A percentile compares a stretch with the other conserved stretches of the same genome.
phyloP scores from a whole-genome alignment of 2,329 filamentous ascomycete genomes.

The Helicocarpus griseus region DNA sequence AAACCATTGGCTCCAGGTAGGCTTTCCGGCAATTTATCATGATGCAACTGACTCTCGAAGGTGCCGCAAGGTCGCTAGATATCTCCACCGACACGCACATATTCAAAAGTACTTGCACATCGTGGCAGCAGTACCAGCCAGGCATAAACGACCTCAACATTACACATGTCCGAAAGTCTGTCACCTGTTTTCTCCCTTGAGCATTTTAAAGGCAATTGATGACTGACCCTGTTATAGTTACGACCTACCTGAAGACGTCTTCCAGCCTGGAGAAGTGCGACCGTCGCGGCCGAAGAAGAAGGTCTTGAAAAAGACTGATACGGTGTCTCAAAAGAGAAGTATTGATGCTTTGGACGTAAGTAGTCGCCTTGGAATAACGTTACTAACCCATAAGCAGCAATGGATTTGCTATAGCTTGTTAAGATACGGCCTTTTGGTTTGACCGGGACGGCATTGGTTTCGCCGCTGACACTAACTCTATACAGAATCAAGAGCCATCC shows the following conservation, averaged over 20 bases:
- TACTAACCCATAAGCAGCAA: background rate
- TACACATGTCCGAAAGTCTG: slow-evolving; percentile 78
- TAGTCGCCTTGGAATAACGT: slow-evolving; percentile 12
- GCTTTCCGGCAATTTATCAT: slow-evolving; percentile 20
- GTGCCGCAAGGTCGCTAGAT: slow-evolving; percentile 40
- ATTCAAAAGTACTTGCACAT: slow-evolving; percentile 73
- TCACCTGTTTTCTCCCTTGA: slow-evolving; percentile 9
- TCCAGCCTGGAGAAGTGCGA: slow-evolving; percentile 64
- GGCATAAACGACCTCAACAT: slow-evolving; percentile 72
- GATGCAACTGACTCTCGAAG: slow-evolving; percentile 26
- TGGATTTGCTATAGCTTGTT: background rate
- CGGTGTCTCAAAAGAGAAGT: slow-evolving; percentile 28
- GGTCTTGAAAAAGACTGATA: slow-evolving; percentile 27
- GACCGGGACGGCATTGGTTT: background rate
- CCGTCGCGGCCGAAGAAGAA: slow-evolving; percentile 52
- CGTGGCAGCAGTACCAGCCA: slow-evolving; percentile 64
- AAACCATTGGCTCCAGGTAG: slow-evolving; percentile 61
- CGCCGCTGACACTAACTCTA: slow-evolving; percentile 7
- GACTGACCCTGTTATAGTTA: slow-evolving; percentile 40
- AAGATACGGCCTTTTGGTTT: slow-evolving; percentile 1
- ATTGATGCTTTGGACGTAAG: slow-evolving; percentile 36
- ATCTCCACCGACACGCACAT: slow-evolving; percentile 67
- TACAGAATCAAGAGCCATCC: slow-evolving; percentile 9
- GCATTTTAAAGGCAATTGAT: slow-evolving; percentile 3
- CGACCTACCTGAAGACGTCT: slow-evolving; percentile 82